Conservation (phyloP, 495 filamentous ascomycete genomes). For the Podospora pseudopauciseta region DNA sequence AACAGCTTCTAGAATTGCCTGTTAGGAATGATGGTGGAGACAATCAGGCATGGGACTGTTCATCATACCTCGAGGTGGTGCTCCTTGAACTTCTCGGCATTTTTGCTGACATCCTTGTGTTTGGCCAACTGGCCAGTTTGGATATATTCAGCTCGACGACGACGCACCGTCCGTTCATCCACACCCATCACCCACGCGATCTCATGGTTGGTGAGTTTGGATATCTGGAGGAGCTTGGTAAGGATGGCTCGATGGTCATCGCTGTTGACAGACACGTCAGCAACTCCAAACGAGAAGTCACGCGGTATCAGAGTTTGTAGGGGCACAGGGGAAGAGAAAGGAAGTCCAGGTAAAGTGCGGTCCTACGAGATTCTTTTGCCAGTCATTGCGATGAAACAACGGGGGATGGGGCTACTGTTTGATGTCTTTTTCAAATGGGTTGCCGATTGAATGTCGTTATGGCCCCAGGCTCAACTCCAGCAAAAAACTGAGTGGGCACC, state of each 20-base stretch:
- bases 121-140: slow-evolving; percentile 23
- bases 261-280: neutral
- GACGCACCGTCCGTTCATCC: slow-evolving; percentile 27
- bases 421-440: slow-evolving; percentile 7
- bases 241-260: slow-evolving; percentile 25
- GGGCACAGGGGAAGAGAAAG: neutral
- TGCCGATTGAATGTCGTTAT: neutral
- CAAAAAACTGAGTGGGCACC: too few species aligned
- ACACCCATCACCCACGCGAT: slow-evolving; percentile 25
- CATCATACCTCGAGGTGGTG: slow-evolving; percentile 26
- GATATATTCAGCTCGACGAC: slow-evolving; percentile 24
- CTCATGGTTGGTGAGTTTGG: slow-evolving; percentile 29
- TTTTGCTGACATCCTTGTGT: slow-evolving; percentile 29
- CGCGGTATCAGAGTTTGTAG: neutral
- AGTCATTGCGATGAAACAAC: slow-evolving; percentile 19
- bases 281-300: neutral
- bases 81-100: slow-evolving; percentile 31
- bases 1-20: slow-evolving; percentile 25
- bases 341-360: neutral
- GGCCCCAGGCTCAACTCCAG: neutral
- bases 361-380: slow-evolving; percentile 21
- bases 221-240: slow-evolving; percentile 21
- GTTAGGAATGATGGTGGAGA: neutral
- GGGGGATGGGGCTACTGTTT: neutral
- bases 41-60: neutral